Conservation (phyloP, 2,329 filamentous ascomycete genomes). For the Calonectria pseudoturangicola region DNA sequence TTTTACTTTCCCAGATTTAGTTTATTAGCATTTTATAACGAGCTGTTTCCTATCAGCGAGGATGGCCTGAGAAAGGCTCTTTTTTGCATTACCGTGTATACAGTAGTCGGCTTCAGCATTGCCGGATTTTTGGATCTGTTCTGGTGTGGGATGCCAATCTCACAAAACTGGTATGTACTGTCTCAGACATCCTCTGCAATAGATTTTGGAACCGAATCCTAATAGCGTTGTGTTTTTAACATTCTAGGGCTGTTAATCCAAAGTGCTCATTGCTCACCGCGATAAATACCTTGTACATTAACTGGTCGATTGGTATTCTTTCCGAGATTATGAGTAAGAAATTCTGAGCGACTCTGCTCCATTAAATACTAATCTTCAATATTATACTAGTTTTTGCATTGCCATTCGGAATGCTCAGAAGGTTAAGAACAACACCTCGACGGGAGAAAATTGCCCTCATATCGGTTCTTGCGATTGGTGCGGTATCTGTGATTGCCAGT, state of each 20-base stretch:
- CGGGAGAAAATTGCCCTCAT: background rate
- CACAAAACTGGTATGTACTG: background rate
- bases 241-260: background rate
- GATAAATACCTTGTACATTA: background rate
- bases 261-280: background rate
- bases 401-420: conserved; percentile 1
- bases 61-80: background rate
- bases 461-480: background rate
- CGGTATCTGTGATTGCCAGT: background rate
- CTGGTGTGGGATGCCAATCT: background rate
- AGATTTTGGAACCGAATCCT: too few species aligned
- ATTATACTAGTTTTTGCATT: background rate
- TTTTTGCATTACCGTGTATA: background rate
- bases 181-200: too few species aligned
- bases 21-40: background rate
- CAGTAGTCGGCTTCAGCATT: background rate
- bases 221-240: too few species aligned
- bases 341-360: too few species aligned
- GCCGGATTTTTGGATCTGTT: background rate
- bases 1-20: conserved; percentile 11
- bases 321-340: background rate
- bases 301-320: background rate
- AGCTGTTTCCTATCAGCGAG: background rate
- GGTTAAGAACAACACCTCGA: background rate
- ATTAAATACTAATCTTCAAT: background rate